Evolutionary conservation across 2,329 filamentous ascomycete genomes (phyloP).

Genomic region (Teratosphaeriaceae sp.): DNA sequence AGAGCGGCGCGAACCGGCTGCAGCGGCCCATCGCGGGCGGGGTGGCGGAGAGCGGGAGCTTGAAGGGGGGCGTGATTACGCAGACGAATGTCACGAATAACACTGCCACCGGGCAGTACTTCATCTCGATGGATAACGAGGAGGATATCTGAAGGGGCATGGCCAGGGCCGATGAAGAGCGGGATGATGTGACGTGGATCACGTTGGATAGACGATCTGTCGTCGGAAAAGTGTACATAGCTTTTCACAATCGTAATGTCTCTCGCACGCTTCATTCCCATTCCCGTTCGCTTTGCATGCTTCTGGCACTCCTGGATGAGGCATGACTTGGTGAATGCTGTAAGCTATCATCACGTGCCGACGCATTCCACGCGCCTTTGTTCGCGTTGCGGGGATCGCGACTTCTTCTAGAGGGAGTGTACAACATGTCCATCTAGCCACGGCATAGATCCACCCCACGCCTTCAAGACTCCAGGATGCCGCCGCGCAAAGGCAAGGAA

Average conservation of each 20-base stretch:
- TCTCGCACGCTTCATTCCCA: background rate
- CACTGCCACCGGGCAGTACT: constrained; percentile 26
- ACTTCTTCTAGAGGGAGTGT: background rate
- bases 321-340: too few relatives aligned
- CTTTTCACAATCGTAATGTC: background rate
- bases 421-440: background rate
- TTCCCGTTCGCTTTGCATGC: too few relatives aligned
- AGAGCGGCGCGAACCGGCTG: constrained; percentile 54
- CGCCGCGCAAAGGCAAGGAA: constrained; percentile 26
- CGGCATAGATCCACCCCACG: background rate
- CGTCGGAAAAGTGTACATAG: background rate
- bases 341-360: background rate
- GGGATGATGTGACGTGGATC: background rate
- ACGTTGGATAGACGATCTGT: too few relatives aligned
- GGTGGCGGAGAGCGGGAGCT: constrained; percentile 49
- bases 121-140: constrained; percentile 9
- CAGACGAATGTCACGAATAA: constrained; percentile 32
- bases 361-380: background rate
- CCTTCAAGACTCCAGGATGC: constrained; percentile 14
- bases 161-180: too few relatives aligned
- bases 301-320: too few relatives aligned
- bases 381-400: background rate
- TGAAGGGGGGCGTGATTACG: constrained; percentile 44
- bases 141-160: constrained; percentile 9
- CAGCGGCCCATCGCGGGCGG: constrained; percentile 44